phyloP scores from a whole-genome alignment of 371 early-diverging fungal genomes.

The Mortierella sp. region DNA sequence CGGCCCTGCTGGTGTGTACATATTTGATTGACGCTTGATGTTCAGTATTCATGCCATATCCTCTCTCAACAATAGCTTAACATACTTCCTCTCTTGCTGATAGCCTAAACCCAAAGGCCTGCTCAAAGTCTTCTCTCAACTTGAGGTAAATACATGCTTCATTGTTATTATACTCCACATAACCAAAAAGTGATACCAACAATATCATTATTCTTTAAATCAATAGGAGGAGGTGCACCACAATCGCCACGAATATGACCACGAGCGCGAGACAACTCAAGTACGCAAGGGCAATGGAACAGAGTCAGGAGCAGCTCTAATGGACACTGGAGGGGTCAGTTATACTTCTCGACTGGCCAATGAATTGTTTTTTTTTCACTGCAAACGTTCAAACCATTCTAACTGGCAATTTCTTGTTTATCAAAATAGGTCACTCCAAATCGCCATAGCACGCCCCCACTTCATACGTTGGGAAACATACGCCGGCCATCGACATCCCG shows the following conservation, averaged over 20 bases:
- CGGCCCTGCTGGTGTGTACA: slow-evolving; percentile 42
- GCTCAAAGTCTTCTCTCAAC: slow-evolving; percentile 52
- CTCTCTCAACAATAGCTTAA: not conserved
- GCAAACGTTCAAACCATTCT: not conserved
- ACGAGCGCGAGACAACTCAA: slow-evolving; percentile 55
- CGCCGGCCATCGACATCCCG: slow-evolving; percentile 39
- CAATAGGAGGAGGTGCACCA: slow-evolving; percentile 50
- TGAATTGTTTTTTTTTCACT: not conserved
- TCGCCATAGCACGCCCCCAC: slow-evolving; percentile 13
- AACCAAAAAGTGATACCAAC: not conserved
- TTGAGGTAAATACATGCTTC: slow-evolving; percentile 27
- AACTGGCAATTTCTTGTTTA: not conserved
- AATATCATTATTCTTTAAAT: not conserved
- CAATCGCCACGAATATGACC: slow-evolving; percentile 56
- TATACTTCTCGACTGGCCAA: not conserved
- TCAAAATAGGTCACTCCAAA: slow-evolving; percentile 18
- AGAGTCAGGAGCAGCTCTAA: slow-evolving; percentile 18
- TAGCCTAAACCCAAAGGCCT: slow-evolving; percentile 58
- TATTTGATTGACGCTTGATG: not conserved
- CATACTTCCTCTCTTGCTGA: not conserved
- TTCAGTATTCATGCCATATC: not conserved
- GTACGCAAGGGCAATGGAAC: slow-evolving; percentile 38
- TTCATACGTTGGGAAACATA: not conserved
- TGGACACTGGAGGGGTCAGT: slow-evolving; percentile 53
- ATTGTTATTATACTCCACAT: not conserved